phyloP scores from a whole-genome alignment of 179 eudicot species.

The Spergularia azorica region DNA sequence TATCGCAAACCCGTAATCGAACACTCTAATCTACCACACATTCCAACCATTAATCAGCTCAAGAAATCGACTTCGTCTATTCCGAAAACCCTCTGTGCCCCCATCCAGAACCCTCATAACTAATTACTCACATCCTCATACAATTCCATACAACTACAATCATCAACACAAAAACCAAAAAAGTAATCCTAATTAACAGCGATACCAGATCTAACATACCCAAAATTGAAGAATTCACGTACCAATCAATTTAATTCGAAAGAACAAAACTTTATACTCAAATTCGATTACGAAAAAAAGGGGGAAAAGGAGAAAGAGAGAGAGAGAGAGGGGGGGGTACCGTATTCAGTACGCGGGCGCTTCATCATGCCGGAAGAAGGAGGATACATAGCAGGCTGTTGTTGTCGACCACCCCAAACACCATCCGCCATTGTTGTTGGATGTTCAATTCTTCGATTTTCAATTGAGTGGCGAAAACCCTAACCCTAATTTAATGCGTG shows the following conservation, averaged over 20 bases:
- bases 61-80: neutral
- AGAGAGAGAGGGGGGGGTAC: neutral
- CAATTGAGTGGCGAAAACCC: neutral
- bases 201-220: slow-evolving; percentile 4
- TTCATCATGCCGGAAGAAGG: slow-evolving; percentile 25
- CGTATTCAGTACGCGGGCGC: slow-evolving; percentile 31
- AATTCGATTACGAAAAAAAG: neutral
- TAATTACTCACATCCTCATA: neutral
- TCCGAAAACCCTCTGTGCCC: neutral
- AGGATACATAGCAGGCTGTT: slow-evolving; percentile 24
- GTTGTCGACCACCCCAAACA: slow-evolving; percentile 27
- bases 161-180: neutral
- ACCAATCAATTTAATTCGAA: neutral
- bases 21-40: neutral
- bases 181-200: no score
- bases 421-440: slow-evolving; percentile 22
- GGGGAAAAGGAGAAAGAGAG: neutral
- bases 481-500: neutral
- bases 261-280: neutral
- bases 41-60: neutral
- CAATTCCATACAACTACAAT: neutral
- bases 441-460: neutral
- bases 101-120: neutral
- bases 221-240: neutral
- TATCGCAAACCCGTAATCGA: neutral